Conservation (phyloP, 2,329 filamentous ascomycete species). For the Phoma sp. region DNA sequence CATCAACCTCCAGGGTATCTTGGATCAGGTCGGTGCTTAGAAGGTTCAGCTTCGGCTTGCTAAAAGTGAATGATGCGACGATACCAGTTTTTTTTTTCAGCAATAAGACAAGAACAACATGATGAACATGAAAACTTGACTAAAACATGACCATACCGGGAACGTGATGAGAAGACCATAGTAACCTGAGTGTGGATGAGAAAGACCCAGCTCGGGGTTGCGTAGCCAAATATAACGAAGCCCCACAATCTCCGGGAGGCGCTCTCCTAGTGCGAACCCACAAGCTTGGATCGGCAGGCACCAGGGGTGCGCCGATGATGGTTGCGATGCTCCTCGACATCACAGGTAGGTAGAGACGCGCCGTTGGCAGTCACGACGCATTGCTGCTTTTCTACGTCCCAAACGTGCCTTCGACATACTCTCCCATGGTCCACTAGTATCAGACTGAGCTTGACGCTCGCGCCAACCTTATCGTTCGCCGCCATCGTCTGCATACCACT, state of each 20-base stretch:
- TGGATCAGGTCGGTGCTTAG: constrained; percentile 62
- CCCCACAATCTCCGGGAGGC: constrained; percentile 10
- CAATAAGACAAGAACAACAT: constrained; percentile 11
- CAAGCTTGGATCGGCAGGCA: constrained; percentile 10
- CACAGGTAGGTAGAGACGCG: background rate
- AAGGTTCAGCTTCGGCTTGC: background rate
- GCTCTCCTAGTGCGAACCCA: constrained; percentile 8
- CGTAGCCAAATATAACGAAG: background rate
- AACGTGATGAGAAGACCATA: background rate
- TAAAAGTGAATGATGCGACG: constrained; percentile 12
- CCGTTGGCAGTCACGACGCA: background rate
- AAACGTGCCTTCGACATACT: constrained; percentile 9
- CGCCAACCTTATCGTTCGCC: constrained; percentile 2
- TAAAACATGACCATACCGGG: background rate
- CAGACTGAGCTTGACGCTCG: constrained; percentile 18
- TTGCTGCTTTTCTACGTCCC: background rate
- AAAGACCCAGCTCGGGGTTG: background rate
- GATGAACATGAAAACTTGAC: constrained; percentile 9
- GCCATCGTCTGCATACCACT: background rate
- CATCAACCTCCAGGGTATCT: constrained; percentile 86
- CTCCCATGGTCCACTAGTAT: constrained; percentile 15
- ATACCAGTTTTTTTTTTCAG: constrained; percentile 23
- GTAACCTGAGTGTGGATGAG: background rate
- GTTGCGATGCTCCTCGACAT: background rate
- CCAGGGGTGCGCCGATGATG: constrained; percentile 12